Evolutionary conservation across 2,329 filamentous ascomycete genomes (phyloP).

Genomic region (Xylaria sp.): DNA sequence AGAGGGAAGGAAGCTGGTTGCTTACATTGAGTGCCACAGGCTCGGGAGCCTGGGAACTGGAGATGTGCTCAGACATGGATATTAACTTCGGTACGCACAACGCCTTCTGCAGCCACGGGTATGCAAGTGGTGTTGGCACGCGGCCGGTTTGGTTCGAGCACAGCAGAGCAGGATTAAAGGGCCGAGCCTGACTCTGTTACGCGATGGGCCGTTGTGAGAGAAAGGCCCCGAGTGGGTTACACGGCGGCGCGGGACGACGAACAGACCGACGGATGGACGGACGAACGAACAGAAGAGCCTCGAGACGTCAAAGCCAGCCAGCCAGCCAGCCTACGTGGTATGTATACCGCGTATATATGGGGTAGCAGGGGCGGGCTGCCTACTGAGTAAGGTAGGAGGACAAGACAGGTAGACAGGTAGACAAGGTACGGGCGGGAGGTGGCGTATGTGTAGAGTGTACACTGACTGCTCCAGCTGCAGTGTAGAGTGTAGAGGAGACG

Average conservation of each 20-base stretch:
- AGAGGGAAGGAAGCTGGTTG: background rate
- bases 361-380: constrained; percentile 4
- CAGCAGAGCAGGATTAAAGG: constrained; percentile 43
- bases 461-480: background rate
- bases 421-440: too few species aligned
- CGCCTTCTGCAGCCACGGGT: constrained; percentile 41
- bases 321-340: background rate
- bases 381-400: background rate
- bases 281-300: constrained; percentile 4
- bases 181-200: constrained; percentile 42
- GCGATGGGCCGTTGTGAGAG: constrained; percentile 39
- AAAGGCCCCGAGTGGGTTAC: constrained; percentile 32
- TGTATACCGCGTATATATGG: background rate
- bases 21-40: constrained; percentile 48
- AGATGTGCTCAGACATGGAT: constrained; percentile 47
- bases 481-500: background rate
- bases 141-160: constrained; percentile 39
- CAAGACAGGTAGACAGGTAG: too few species aligned
- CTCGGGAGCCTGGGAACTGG: constrained; percentile 42
- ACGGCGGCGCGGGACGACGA: constrained; percentile 32
- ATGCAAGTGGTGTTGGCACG: constrained; percentile 38
- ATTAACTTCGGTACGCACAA: constrained; percentile 30
- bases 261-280: background rate
- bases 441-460: too few species aligned
- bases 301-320: constrained; percentile 3